Percentiles rank a stretch among this genome's conserved stretches.
Evolutionary conservation across 148 eudicot species (phyloP).

Genomic region (Silene latifolia): DNA sequence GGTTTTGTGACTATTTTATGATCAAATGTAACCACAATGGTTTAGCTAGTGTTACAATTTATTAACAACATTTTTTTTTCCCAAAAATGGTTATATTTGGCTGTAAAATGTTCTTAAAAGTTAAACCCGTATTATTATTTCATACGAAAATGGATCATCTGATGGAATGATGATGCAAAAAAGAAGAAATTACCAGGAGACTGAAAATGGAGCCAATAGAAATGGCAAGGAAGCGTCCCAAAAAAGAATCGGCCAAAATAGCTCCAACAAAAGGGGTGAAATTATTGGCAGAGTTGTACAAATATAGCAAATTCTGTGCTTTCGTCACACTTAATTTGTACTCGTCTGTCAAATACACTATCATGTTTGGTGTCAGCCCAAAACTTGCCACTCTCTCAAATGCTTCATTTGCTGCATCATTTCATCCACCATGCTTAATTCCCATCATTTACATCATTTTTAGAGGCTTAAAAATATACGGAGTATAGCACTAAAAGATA

Average conservation of each 20-base stretch:
- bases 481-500: no score
- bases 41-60: no score
- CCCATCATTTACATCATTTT: no score
- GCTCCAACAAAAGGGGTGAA: conserved; percentile 72
- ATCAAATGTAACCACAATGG: no score
- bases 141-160: no score
- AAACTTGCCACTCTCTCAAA: conserved; percentile 81
- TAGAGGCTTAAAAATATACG: no score
- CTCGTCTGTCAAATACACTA: conserved; percentile 54
- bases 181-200: conserved; percentile 50
- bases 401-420: conserved; percentile 62
- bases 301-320: conserved; percentile 49
- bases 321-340: conserved; percentile 50
- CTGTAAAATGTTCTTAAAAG: no score
- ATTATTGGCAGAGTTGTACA: conserved; percentile 72
- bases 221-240: conserved; percentile 74
- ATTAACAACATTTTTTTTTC: no score
- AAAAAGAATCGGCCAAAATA: conserved; percentile 65
- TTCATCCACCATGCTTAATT: background rate
- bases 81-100: no score
- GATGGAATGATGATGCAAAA: no score
- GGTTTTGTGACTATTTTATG: no score
- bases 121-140: no score
- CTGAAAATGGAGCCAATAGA: conserved; percentile 58
- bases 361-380: conserved; percentile 77